A percentile compares a stretch with the other conserved stretches of the same genome.
These are phyloP conservation scores for Apiotrichum porosum DNA, from an alignment of 1,284 basidiomycete genomes.

Conservation along the genomic window DNA sequence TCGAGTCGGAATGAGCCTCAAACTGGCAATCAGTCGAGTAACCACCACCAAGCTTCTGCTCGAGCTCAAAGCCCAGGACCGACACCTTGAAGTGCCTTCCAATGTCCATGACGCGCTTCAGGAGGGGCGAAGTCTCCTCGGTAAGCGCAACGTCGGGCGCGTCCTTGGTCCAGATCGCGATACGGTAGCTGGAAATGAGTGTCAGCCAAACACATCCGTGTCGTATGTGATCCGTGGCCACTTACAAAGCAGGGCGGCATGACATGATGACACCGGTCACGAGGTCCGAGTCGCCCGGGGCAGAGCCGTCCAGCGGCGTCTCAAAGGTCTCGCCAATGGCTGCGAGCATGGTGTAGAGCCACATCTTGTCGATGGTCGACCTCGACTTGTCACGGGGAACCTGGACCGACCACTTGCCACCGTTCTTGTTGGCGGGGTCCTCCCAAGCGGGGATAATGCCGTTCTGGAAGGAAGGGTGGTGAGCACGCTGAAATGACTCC, in stretches of 20 bases:
- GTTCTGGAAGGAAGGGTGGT: constrained; percentile 54
- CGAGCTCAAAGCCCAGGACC: constrained; percentile 74
- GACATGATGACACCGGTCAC: constrained; percentile 95
- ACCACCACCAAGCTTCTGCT: constrained; percentile 65
- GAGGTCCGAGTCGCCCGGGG: constrained; percentile 55
- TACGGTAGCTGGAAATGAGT: constrained; percentile 59
- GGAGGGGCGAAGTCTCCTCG: constrained; percentile 50
- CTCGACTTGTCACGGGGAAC: constrained; percentile 92
- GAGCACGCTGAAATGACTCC: background rate
- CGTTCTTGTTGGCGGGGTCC: constrained; percentile 89
- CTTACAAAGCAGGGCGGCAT: constrained; percentile 77
- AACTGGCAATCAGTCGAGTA: constrained; percentile 91
- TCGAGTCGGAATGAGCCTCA: constrained; percentile 86
- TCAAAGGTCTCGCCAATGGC: constrained; percentile 96
- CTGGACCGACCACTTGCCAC: constrained; percentile 98
- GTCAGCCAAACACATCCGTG: too few relatives aligned
- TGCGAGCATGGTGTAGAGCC: constrained; percentile 98
- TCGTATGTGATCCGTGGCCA: constrained; percentile 1
- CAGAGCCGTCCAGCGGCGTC: constrained; percentile 55
- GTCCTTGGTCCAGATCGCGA: constrained; percentile 93
- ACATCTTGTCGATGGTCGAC: constrained; percentile 81
- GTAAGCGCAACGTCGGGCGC: constrained; percentile 55
- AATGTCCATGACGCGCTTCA: constrained; percentile 67
- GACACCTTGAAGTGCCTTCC: constrained; percentile 83
- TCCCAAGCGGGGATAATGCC: constrained; percentile 96